Evolutionary conservation across 2,329 filamentous ascomycete species (phyloP), one percentile per base, ranked within the genome.

Genomic region (Trichoderma polysporum): DNA sequence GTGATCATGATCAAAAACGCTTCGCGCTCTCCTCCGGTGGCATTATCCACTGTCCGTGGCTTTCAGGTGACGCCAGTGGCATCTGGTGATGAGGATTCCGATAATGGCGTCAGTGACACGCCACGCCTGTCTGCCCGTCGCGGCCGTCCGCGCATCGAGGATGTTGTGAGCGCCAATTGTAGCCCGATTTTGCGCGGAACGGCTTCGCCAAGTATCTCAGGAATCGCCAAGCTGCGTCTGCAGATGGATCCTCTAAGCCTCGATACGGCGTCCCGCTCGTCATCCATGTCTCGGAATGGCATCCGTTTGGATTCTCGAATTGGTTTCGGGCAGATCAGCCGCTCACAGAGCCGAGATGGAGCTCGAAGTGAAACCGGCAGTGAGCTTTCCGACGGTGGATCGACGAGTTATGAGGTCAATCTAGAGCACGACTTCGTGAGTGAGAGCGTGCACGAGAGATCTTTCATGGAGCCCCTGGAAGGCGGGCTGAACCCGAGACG

Each of bases 391-490:
- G 91, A 94, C 73, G 86, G 86, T 29, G 80, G 78, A 19, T 84
- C 83, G 76, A 91, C 91, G 60, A 91, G 89, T 75, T 97, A 97
- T 75, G 92, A 97, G 79, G 89, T 97, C 70, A 88, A 88, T 61
- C 84, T 97, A 41, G 91, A 95, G 71, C 81, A 92, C 69, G 94
- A 97, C 76, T 97, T 97, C 73, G 85, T 92, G 68, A 95, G 91
- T 76, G 86, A 88, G 73, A 87, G 83, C 71, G 80, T 86, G 41
- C 79, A 80, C 25, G 81, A 82, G 61, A 80, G 79, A 59, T 76
- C 78, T 41, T 80, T 80, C 71, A 75, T 80, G 66, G 80, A 82
- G 37, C 80, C 80, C 6, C 74, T 85, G 52, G 87, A 88, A 71
- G 85, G 86, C 29, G 84, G 85, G 17, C 78, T 87, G 65, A 78